Conservation (phyloP, 768 basidiomycete species). For the Mycena vitilis region DNA sequence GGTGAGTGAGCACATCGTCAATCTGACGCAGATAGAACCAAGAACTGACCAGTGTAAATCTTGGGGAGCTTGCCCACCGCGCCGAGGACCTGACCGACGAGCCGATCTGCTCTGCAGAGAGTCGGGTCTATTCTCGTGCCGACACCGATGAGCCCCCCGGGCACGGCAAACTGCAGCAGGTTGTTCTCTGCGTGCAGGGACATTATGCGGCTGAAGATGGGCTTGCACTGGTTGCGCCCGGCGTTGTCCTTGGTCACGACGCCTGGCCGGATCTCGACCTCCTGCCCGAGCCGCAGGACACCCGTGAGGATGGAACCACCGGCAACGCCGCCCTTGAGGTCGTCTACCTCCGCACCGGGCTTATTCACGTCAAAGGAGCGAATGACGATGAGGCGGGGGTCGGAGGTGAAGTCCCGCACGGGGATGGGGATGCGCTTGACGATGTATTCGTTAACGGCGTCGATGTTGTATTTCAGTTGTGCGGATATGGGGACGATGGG, state of each 20-base stretch:
- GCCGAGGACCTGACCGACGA: conserved; percentile 96
- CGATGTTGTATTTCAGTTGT: conserved; percentile 98
- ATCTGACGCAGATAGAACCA: conserved; percentile 19
- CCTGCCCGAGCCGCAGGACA: conserved; percentile 88
- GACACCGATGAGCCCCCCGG: conserved; percentile 98
- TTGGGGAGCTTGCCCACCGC: conserved; percentile 94
- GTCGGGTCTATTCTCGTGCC: conserved; percentile 98
- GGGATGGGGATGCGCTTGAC: conserved; percentile 97
- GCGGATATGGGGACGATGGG: conserved; percentile 99
- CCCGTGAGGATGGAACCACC: conserved; percentile 96
- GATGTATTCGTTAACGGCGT: conserved; percentile 99
- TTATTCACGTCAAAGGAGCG: conserved; percentile 99
- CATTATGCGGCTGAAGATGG: conserved; percentile 92
- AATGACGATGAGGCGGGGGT: conserved; percentile 96
- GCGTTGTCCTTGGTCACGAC: conserved; percentile 95
- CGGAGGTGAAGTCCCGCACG: conserved; percentile 89
- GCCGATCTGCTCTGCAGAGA: conserved; percentile 94
- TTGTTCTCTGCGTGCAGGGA: conserved; percentile 96
- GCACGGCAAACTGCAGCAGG: conserved; percentile 93
- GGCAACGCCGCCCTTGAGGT: conserved; percentile 97
- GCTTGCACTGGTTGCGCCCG: conserved; percentile 91
- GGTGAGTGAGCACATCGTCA: conserved; percentile 1
- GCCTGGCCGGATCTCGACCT: conserved; percentile 97
- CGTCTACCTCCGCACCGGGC: conserved; percentile 96
- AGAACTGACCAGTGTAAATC: conserved; percentile 82